Evolutionary conservation across 1,139 yeast genomes (phyloP), one percentile per base, ranked within the genome.

Genomic region (Debaryomycetaceae sp.): DNA sequence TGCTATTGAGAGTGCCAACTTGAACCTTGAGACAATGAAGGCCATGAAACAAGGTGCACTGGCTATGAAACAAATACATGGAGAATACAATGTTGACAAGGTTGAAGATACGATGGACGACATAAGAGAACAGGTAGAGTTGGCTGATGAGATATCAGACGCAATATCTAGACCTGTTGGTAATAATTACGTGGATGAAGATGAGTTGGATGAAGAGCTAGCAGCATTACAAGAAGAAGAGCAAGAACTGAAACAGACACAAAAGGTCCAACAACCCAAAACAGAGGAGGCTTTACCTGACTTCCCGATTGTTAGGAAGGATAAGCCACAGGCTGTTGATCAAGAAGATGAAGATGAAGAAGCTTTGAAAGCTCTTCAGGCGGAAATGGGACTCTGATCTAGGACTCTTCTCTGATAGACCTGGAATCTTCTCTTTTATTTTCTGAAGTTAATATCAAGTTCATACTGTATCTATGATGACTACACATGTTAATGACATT

Each of bases 91-190:
- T 62, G 89, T 92, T 42, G 98, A 92, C 64, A 91, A 89, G 70
- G 97, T 92, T 36, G 98, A 92, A 61, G 87, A 84, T 54, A 91
- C 98, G n/a, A 92, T 92, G 98, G 98, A 92, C 61, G 96, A 91
- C 50, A 88, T 94, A 47, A 80, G 98, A 54, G 98, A 92, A 60
- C 98, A 92, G 65, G 95, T 92, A 41, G 96, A 91, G 54, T 75
- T 88, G 53, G 88, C 96, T 34, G 96, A 89, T 53, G 98, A 92
- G 68, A 89, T 92, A 42, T 83, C 95, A 39, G 97, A 92, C 44
- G 98, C 98, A 35, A 89, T 92, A 46, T 85, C 96, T 35, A 79
- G 96, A 66, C 96, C 97, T 9, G 75, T 89, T 47, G 92, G 91
- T 41, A 76, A 80, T 38, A 95, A 87, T 43, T 76, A 73, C 44